Conservation (phyloP, 2,329 filamentous ascomycete species). For the Colletotrichum trifolii region DNA sequence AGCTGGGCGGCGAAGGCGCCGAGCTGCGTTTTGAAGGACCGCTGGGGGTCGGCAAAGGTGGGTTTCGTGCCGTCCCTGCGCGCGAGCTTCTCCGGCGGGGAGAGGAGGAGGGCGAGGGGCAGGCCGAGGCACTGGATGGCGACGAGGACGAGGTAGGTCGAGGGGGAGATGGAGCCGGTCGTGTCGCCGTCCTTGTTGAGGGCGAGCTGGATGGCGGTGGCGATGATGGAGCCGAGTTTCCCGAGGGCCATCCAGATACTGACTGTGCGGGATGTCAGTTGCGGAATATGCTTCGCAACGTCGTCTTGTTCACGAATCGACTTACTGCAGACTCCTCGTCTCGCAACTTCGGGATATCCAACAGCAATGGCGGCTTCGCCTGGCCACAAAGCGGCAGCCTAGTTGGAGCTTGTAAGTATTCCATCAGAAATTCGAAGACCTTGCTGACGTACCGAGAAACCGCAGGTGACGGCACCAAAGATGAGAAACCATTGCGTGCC, state of each 20-base stretch:
- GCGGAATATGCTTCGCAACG: background rate
- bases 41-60: slow-evolving; percentile 41
- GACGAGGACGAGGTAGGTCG: slow-evolving; percentile 53
- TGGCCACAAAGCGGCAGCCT: slow-evolving; percentile 52
- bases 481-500: slow-evolving; percentile 27
- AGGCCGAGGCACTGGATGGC: slow-evolving; percentile 57
- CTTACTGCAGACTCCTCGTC: slow-evolving; percentile 53
- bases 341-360: slow-evolving; percentile 49
- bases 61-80: slow-evolving; percentile 48
- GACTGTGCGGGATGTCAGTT: background rate
- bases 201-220: slow-evolving; percentile 60
- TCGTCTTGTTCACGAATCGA: background rate
- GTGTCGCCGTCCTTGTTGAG: slow-evolving; percentile 56
- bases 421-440: too few species aligned
- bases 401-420: background rate
- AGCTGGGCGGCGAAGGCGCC: slow-evolving; percentile 24
- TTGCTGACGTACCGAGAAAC: slow-evolving; percentile 9
- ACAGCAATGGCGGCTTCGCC: slow-evolving; percentile 46
- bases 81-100: slow-evolving; percentile 57
- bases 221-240: slow-evolving; percentile 63
- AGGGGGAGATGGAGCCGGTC: slow-evolving; percentile 56
- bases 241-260: slow-evolving; percentile 65
- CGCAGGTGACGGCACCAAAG: slow-evolving; percentile 24
- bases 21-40: slow-evolving; percentile 40
- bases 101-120: slow-evolving; percentile 55